Evolutionary conservation across 306 rosid genomes (phyloP).

Genomic region (Geum urbanum): DNA sequence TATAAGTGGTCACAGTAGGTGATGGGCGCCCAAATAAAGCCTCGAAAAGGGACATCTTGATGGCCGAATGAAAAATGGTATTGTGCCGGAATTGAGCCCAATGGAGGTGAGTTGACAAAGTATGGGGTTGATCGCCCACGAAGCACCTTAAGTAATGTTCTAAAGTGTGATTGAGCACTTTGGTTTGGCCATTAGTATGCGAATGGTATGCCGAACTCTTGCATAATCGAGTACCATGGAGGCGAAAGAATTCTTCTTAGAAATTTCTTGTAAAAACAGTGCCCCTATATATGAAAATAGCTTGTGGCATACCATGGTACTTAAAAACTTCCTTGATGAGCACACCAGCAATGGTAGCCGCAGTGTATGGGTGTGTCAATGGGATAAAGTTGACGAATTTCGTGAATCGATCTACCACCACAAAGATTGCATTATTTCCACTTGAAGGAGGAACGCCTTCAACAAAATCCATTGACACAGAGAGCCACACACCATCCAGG

Average conservation of each 20-base stretch:
- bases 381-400: not conserved
- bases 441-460: not conserved
- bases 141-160: not conserved
- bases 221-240: not conserved
- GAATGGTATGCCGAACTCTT: not conserved
- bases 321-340: not conserved
- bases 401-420: not conserved
- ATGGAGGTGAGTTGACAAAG: too few relatives aligned
- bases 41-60: too few relatives aligned
- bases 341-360: not conserved
- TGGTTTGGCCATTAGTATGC: not conserved
- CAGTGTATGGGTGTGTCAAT: fast-evolving
- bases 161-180: not conserved
- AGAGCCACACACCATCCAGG: not conserved
- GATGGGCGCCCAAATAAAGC: too few relatives aligned
- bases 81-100: too few relatives aligned
- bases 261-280: not conserved
- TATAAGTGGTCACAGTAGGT: too few relatives aligned
- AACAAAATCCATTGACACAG: not conserved
- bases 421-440: not conserved
- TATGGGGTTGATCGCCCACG: not conserved
- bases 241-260: not conserved
- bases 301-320: not conserved
- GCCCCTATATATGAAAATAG: not conserved
- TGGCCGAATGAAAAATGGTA: too few relatives aligned